Percentiles rank a stretch among this genome's conserved stretches.
These are phyloP conservation scores for Microsporum audouinii DNA, from an alignment of 2,329 filamentous ascomycete species.

Conservation along the genomic window DNA sequence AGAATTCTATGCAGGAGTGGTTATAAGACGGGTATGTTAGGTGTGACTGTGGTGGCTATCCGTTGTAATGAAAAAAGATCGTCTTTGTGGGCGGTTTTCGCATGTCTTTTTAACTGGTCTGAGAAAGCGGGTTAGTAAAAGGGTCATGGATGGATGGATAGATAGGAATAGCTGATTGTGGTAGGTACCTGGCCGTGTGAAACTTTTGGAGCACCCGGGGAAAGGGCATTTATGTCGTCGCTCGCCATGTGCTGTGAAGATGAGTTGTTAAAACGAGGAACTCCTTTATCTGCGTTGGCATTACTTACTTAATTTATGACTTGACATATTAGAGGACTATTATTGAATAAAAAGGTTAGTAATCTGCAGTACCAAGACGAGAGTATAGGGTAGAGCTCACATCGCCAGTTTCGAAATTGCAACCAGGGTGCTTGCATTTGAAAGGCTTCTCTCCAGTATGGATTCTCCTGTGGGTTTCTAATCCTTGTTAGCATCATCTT, in stretches of 20 bases:
- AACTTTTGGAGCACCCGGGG: conserved; percentile 33
- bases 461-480: conserved; percentile 35
- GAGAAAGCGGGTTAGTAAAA: background rate
- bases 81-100: conserved; percentile 29
- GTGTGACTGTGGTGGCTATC: conserved; percentile 17
- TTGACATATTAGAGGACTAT: conserved; percentile 37
- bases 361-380: background rate
- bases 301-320: conserved; percentile 32
- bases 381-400: conserved; percentile 20
- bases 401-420: conserved; percentile 34
- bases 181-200: conserved; percentile 33
- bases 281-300: background rate
- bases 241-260: conserved; percentile 28
- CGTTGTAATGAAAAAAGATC: conserved; percentile 9
- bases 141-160: background rate
- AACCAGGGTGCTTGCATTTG: conserved; percentile 33
- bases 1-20: conserved; percentile 6
- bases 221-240: conserved; percentile 32
- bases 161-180: background rate
- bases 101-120: conserved; percentile 34
- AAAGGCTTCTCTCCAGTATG: conserved; percentile 36
- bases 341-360: background rate
- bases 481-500: conserved; percentile 15
- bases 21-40: conserved; percentile 15
- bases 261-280: conserved; percentile 9